Percentiles rank a stretch among this genome's conserved stretches.
Evolutionary conservation across 2,329 filamentous ascomycete species (phyloP).

Genomic region (Fonsecaea pedrosoi): DNA sequence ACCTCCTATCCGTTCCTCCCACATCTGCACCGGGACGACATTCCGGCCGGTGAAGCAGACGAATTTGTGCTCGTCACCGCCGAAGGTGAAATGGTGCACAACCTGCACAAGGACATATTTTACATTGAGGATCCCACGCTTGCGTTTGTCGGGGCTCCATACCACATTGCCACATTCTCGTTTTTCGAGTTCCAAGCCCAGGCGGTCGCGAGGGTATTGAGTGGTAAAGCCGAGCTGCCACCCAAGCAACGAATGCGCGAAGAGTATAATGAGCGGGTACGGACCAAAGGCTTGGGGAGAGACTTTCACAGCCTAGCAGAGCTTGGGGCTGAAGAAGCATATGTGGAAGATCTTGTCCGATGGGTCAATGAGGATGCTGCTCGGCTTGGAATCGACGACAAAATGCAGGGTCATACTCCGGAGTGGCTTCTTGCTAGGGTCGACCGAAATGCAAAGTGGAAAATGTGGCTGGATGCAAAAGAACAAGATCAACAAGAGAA

Average conservation of each 20-base stretch:
- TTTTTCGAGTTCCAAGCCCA: slow-evolving; percentile 75
- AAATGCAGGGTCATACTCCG: slow-evolving; percentile 33
- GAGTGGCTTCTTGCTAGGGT: slow-evolving; percentile 30
- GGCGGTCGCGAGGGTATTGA: slow-evolving; percentile 63
- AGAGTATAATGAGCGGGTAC: slow-evolving; percentile 43
- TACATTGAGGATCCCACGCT: slow-evolving; percentile 72
- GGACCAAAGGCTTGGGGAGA: slow-evolving; percentile 44
- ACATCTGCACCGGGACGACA: slow-evolving; percentile 57
- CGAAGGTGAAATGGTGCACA: slow-evolving; percentile 69
- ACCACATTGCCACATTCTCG: slow-evolving; percentile 71
- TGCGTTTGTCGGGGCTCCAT: slow-evolving; percentile 69
- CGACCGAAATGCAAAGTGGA: slow-evolving; percentile 23
- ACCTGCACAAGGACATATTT: slow-evolving; percentile 74
- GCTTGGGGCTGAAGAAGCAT: slow-evolving; percentile 43
- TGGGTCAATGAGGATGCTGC: slow-evolving; percentile 46
- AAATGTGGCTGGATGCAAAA: slow-evolving; percentile 10
- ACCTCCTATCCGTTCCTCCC: slow-evolving; percentile 70
- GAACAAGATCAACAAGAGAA: slow-evolving; percentile 1
- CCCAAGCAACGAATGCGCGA: slow-evolving; percentile 46
- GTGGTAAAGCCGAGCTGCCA: slow-evolving; percentile 60
- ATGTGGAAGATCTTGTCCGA: slow-evolving; percentile 45
- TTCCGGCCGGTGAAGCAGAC: slow-evolving; percentile 55
- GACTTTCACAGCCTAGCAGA: slow-evolving; percentile 49
- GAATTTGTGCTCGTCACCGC: slow-evolving; percentile 62
- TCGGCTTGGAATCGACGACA: slow-evolving; percentile 25